These are phyloP conservation scores for Syzygium aqueum DNA, from an alignment of 345 rosid species.

Conservation along the genomic window DNA sequence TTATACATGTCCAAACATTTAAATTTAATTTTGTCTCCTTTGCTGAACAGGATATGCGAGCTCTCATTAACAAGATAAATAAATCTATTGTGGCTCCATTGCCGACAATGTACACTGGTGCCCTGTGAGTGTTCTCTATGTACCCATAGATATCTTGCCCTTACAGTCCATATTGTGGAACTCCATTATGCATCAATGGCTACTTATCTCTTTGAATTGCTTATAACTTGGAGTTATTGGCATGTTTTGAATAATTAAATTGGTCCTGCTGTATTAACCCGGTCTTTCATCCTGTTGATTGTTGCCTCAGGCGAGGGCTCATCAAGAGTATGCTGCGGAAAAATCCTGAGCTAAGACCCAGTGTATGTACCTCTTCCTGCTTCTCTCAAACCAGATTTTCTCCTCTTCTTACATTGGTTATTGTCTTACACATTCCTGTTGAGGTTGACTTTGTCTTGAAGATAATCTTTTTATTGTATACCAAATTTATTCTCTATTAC, in stretches of 20 bases:
- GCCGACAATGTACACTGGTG: conserved; percentile 78
- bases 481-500: not conserved
- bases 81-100: conserved; percentile 82
- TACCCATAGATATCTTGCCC: not conserved
- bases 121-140: conserved; percentile 52
- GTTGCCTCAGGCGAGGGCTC: conserved; percentile 71
- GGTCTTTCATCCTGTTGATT: not conserved
- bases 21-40: not conserved
- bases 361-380: conserved; percentile 33
- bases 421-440: not conserved
- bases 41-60: conserved; percentile 69
- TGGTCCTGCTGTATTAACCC: not conserved
- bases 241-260: not conserved
- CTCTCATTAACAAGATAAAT: conserved; percentile 87
- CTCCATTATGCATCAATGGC: not conserved
- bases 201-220: not conserved
- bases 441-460: not conserved
- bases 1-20: not conserved
- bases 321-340: conserved; percentile 94
- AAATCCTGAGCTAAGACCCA: conserved; percentile 90
- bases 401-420: not conserved
- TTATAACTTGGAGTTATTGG: not conserved
- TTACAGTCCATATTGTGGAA: not conserved
- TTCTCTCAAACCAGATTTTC: not conserved
- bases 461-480: not conserved